These are phyloP conservation scores for Meredithiella fracta DNA, from an alignment of 2,329 filamentous ascomycete species.

Conservation along the genomic window DNA sequence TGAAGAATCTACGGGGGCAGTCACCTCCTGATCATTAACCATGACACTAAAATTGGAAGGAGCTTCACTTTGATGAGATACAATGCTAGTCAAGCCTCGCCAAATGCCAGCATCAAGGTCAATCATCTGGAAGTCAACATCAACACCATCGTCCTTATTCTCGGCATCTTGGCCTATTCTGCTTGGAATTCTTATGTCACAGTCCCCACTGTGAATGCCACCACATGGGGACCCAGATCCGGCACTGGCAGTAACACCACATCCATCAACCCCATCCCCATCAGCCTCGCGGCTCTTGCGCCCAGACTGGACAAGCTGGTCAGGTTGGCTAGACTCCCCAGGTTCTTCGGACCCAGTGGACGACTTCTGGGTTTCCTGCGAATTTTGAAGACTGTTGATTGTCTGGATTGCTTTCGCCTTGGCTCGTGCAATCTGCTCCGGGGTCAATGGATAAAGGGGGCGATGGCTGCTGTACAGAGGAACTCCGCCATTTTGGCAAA, in stretches of 20 bases:
- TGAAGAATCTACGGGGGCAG: too few species aligned
- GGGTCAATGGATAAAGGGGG: slow-evolving; percentile 3
- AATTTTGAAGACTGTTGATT: not conserved
- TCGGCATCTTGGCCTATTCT: not conserved
- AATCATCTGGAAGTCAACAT: not conserved
- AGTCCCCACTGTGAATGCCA: not conserved
- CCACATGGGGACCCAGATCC: not conserved
- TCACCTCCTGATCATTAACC: not conserved
- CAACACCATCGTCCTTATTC: not conserved
- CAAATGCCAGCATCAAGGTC: slow-evolving; percentile 1
- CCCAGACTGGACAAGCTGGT: not conserved
- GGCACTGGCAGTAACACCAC: not conserved
- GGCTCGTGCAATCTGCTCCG: not conserved
- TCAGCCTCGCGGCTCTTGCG: not conserved
- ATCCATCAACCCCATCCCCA: not conserved
- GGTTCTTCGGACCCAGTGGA: not conserved
- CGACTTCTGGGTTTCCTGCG: not conserved
- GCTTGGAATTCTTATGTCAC: not conserved
- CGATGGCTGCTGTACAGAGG: slow-evolving; percentile 4
- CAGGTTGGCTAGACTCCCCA: not conserved
- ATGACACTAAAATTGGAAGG: not conserved
- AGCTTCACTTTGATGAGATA: not conserved
- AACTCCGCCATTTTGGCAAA: slow-evolving; percentile 6
- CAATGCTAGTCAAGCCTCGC: not conserved
- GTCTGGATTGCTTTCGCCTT: not conserved